Base-by-base conservation (phyloP, 805 yeast genomes). In the Ogataea siamensis region DNA sequence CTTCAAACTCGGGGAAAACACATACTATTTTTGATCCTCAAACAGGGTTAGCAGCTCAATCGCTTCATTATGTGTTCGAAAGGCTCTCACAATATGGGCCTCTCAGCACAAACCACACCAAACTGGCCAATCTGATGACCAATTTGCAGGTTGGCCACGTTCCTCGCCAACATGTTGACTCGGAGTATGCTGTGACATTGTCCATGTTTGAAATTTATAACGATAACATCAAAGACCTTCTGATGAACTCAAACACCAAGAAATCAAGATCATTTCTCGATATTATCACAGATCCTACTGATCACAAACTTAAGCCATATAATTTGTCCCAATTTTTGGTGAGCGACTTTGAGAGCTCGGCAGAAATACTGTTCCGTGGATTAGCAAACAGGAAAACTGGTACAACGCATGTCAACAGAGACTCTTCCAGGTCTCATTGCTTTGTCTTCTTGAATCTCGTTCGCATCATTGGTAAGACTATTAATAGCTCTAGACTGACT, bases 151-250 rank as follows among this genome's bases (percentile, higher is more conserved):
- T 40, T 23, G 22, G 41, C 8, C 21, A 22, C 16, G 25, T n/a
- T 16, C 12, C 28, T 2, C 18, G 24, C 14, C 19, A 10, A 7
- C 16, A 12, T 7, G 32, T 15, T 2, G 47, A 45, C 28, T 45
- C 46, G 5, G 44, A 49, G 22, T 45, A 45, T 21, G 76, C 70
- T 0, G 54, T 75, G 14, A 67, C 75, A 2, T 17, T 76, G n/a
- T 70, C 78, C 4, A 69, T 74, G 62, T 72, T 71, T 52, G 80
- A 76, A 49, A 60, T 76, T 15, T 68, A 72, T 46, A 73, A 73
- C 45, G 79, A 75, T 45, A 51, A 64, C 15, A 59, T 68, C 14
- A 58, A 60, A 32, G 75, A 71, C 48, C 46, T 71, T 20, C 49
- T 69, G 6, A 33, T 55, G 23, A 64, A 51, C 52, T 13, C 47